A percentile compares a stretch with the other conserved stretches of the same genome.
phyloP scores from a whole-genome alignment of 805 yeast species.

The Lipomyces starkeyi region DNA sequence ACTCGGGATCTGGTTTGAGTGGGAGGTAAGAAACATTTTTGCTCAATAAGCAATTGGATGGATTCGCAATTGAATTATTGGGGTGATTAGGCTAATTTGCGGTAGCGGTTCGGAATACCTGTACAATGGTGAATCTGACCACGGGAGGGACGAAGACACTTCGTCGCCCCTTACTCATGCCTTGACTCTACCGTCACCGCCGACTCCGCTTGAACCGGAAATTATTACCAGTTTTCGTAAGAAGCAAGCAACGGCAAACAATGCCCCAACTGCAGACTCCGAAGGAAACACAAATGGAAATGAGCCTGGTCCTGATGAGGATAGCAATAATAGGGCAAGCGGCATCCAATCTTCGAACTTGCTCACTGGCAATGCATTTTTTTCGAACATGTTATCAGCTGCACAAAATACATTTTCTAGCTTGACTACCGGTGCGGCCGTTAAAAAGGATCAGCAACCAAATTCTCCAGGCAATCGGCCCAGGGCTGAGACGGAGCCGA shows the following conservation, averaged over 20 bases:
- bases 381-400: conserved; percentile 39
- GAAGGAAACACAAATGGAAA: background rate
- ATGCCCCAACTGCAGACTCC: background rate
- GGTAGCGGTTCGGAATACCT: background rate
- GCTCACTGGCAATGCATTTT: conserved; percentile 20
- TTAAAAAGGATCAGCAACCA: conserved; percentile 3
- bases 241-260: background rate
- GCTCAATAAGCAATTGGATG: background rate
- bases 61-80: background rate
- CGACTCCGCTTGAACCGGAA: background rate
- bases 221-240: background rate
- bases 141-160: background rate
- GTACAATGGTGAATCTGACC: background rate
- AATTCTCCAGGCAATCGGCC: conserved; percentile 17
- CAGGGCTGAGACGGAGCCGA: conserved; percentile 31
- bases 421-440: conserved; percentile 27
- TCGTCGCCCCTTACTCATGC: background rate
- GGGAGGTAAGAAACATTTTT: conserved; percentile 5
- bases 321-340: background rate
- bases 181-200: background rate
- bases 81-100: background rate
- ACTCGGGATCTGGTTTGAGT: background rate
- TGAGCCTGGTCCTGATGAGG: background rate
- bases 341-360: background rate
- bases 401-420: conserved; percentile 43